Evolutionary conservation across 2,329 filamentous ascomycete species (phyloP).

Genomic region (Arthrobotrys sphaeroides): DNA sequence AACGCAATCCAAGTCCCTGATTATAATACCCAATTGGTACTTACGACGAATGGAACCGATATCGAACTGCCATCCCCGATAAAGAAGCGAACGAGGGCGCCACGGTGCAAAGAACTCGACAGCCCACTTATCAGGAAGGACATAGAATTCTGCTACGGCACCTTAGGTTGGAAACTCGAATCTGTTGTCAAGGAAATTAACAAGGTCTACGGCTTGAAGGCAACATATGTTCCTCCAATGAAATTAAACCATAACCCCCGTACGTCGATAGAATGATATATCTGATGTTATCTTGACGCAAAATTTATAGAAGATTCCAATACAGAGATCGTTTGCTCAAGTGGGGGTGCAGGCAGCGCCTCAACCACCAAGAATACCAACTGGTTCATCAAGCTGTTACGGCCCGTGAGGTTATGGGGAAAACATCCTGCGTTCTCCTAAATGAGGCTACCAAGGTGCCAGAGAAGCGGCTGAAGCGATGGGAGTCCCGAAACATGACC

Average conservation of each 20-base stretch:
- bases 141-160: conserved; percentile 1
- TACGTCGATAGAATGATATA: background rate
- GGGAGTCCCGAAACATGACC: conserved; percentile 18
- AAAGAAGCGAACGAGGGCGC: too few relatives aligned
- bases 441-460: background rate
- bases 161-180: background rate
- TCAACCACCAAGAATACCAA: conserved; percentile 19
- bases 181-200: conserved; percentile 3
- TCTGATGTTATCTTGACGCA: background rate
- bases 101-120: conserved; percentile 15
- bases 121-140: conserved; percentile 7
- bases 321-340: conserved; percentile 23
- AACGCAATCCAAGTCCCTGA: too few relatives aligned
- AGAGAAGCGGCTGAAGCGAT: background rate
- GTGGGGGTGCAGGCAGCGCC: conserved; percentile 26
- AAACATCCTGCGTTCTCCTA: conserved; percentile 5
- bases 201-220: background rate
- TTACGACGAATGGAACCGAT: too few relatives aligned
- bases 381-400: background rate
- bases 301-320: conserved; percentile 3
- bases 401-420: background rate
- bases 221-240: conserved; percentile 7
- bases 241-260: too few relatives aligned
- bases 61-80: too few relatives aligned
- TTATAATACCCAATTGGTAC: too few relatives aligned